Evolutionary conservation across 2,329 filamentous ascomycete genomes (phyloP).

Genomic region (Aureobasidium sp.): DNA sequence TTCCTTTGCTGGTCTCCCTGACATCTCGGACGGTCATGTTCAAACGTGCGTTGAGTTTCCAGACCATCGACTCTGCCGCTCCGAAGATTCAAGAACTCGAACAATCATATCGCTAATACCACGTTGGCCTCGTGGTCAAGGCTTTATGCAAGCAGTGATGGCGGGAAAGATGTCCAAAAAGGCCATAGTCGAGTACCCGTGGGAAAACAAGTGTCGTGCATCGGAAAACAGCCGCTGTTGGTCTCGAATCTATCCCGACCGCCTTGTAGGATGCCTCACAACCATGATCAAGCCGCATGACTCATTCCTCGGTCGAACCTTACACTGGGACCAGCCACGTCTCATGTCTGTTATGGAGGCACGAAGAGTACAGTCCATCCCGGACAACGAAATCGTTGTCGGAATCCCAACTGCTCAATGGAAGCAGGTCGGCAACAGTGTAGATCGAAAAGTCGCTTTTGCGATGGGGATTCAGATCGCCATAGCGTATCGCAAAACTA

Average conservation of each 20-base stretch:
- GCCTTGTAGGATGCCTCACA: constrained; percentile 54
- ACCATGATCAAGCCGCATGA: constrained; percentile 47
- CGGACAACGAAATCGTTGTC: constrained; percentile 60
- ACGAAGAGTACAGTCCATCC: constrained; percentile 59
- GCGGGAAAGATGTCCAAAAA: constrained; percentile 11
- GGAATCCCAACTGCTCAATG: constrained; percentile 49
- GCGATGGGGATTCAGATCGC: constrained; percentile 49
- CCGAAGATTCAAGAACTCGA: constrained; percentile 33
- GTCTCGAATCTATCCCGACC: constrained; percentile 43
- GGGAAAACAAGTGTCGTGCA: constrained; percentile 27
- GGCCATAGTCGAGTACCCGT: background rate
- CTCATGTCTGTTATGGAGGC: constrained; percentile 57
- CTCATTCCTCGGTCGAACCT: constrained; percentile 41
- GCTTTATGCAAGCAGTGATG: constrained; percentile 20
- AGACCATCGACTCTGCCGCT: constrained; percentile 52
- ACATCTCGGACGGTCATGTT: constrained; percentile 51
- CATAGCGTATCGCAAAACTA: background rate
- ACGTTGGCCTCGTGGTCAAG: constrained; percentile 35
- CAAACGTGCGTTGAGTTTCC: constrained; percentile 57
- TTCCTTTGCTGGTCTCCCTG: constrained; percentile 52
- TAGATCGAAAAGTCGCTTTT: constrained; percentile 59
- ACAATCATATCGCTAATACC: constrained; percentile 51
- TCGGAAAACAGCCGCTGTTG: constrained; percentile 32
- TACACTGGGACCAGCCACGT: constrained; percentile 61
- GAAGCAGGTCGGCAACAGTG: constrained; percentile 66